A percentile compares a stretch with the other conserved stretches of the same genome.
phyloP scores from a whole-genome alignment of 192 early-diverging fungal genomes.

The Chytriomyces sp. region DNA sequence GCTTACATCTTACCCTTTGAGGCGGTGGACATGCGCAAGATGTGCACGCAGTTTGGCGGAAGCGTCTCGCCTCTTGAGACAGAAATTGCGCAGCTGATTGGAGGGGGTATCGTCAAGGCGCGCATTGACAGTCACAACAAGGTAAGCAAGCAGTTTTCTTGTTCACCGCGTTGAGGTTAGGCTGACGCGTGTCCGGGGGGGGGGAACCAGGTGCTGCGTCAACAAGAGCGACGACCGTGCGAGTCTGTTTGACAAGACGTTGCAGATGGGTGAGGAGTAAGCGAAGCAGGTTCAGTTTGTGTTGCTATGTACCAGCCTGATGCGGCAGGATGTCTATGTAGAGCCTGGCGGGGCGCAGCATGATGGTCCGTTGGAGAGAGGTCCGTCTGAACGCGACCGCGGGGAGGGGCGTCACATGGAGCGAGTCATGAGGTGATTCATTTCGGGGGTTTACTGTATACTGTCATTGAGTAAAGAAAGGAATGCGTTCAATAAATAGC shows the following conservation, averaged over 20 bases:
- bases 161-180: not conserved
- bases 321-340: conserved; percentile 40
- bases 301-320: conserved; percentile 67
- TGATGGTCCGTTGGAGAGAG: too few relatives aligned
- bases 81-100: conserved; percentile 71
- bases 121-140: conserved; percentile 88
- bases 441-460: too few relatives aligned
- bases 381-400: too few relatives aligned
- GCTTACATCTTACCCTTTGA: conserved; percentile 83
- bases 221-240: conserved; percentile 71
- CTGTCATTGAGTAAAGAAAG: too few relatives aligned
- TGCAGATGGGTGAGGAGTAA: conserved; percentile 69
- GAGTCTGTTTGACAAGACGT: conserved; percentile 66
- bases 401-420: too few relatives aligned
- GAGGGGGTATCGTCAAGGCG: conserved; percentile 70
- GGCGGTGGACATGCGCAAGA: conserved; percentile 75
- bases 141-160: conserved; percentile 38
- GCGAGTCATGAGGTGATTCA: too few relatives aligned
- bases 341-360: not conserved
- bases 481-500: too few relatives aligned
- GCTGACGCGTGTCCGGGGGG: not conserved
- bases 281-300: conserved; percentile 60
- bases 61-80: conserved; percentile 61
- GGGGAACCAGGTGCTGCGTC: conserved; percentile 61
- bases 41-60: conserved; percentile 70